Evolutionary conservation across 495 filamentous ascomycete genomes (phyloP).

Genomic region (Penicillium subrubescens): DNA sequence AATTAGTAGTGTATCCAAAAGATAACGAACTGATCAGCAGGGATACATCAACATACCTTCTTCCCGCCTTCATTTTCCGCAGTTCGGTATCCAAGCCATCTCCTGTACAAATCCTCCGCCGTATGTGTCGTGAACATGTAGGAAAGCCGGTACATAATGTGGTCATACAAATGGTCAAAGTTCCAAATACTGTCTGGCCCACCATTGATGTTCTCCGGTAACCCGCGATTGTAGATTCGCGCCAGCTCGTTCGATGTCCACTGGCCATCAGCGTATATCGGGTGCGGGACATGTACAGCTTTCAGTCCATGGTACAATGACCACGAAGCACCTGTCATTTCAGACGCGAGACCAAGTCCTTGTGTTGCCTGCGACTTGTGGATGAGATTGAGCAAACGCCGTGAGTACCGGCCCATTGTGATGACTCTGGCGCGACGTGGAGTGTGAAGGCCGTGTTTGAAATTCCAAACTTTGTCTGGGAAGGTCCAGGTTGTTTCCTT

Average conservation of each 20-base stretch:
- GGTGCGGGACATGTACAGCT: slow-evolving; percentile 48
- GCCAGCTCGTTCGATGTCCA: slow-evolving; percentile 28
- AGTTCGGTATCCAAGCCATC: slow-evolving; percentile 29
- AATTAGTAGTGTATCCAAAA: neutral
- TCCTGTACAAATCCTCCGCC: slow-evolving; percentile 28
- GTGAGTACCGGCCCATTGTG: slow-evolving; percentile 64
- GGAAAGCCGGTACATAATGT: slow-evolving; percentile 32
- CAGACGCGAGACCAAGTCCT: slow-evolving; percentile 63
- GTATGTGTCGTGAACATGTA: slow-evolving; percentile 35
- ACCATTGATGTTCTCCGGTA: slow-evolving; percentile 30
- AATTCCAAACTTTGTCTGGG: slow-evolving; percentile 48
- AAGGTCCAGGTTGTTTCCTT: slow-evolving; percentile 65
- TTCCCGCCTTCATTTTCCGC: slow-evolving; percentile 27
- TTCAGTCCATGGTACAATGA: slow-evolving; percentile 73
- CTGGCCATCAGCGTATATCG: slow-evolving; percentile 62
- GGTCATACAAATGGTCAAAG: slow-evolving; percentile 25
- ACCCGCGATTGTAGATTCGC: slow-evolving; percentile 26
- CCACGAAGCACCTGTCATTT: slow-evolving; percentile 69
- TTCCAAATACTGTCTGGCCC: slow-evolving; percentile 28
- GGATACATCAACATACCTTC: slow-evolving; percentile 12
- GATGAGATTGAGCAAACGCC: slow-evolving; percentile 45
- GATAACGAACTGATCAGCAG: neutral
- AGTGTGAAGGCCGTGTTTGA: slow-evolving; percentile 41
- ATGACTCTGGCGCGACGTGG: slow-evolving; percentile 68
- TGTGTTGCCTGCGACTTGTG: slow-evolving; percentile 27